Percentiles rank a stretch among this genome's conserved stretches.
phyloP scores from a whole-genome alignment of 148 eudicot genomes.

The Pharnaceum exiguum region DNA sequence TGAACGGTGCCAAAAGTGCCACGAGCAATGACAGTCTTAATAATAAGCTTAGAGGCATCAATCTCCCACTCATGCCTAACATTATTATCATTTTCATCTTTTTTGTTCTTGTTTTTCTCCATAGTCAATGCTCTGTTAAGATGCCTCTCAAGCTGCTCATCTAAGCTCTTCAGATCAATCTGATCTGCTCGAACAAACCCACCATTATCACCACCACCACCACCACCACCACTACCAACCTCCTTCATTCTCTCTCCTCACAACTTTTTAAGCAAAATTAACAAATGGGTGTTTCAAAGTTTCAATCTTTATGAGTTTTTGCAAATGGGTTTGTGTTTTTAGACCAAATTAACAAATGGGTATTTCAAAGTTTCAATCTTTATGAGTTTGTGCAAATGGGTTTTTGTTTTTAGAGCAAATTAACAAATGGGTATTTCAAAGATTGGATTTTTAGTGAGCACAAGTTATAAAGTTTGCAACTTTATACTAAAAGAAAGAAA shows the following conservation, averaged over 20 bases:
- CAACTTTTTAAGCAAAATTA: neutral
- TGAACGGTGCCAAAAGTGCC: constrained; percentile 95
- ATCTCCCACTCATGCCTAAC: constrained; percentile 77
- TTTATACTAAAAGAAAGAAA: too few relatives aligned
- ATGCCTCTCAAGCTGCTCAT: constrained; percentile 81
- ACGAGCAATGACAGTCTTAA: constrained; percentile 75
- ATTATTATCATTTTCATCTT: constrained; percentile 12
- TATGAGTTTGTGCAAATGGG: neutral
- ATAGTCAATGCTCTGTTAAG: constrained; percentile 57
- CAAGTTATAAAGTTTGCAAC: too few relatives aligned
- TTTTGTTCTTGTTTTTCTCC: constrained; percentile 47
- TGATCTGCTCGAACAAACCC: constrained; percentile 89
- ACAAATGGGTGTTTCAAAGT: neutral
- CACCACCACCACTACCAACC: constrained; percentile 36
- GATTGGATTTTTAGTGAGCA: neutral
- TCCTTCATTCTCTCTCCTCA: constrained; percentile 36
- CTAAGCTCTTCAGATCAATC: constrained; percentile 75
- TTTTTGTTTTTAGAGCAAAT: neutral
- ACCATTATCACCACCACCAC: too few relatives aligned
- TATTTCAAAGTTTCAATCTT: constrained; percentile 9
- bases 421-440: neutral
- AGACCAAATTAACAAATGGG: neutral
- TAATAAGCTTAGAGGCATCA: constrained; percentile 72
- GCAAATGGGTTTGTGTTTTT: neutral
- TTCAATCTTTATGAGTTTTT: neutral